phyloP scores from a whole-genome alignment of 345 rosid species.

The Dovyalis caffra region DNA sequence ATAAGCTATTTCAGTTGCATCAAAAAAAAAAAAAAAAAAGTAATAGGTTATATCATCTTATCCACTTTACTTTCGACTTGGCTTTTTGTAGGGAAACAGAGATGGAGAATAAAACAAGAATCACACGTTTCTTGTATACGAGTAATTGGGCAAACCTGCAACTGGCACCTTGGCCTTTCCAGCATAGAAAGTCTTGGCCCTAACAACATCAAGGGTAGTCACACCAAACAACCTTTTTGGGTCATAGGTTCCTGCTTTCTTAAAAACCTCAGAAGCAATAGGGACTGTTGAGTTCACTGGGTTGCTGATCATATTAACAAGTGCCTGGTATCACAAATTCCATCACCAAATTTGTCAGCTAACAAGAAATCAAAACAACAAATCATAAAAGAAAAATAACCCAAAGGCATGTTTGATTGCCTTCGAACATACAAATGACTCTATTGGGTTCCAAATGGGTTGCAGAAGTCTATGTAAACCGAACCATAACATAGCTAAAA shows the following conservation, averaged over 20 bases:
- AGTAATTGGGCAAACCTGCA: constrained; percentile 45
- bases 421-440: not conserved
- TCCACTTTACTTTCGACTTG: not conserved
- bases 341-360: not conserved
- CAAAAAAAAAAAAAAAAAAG: not conserved
- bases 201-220: constrained; percentile 80
- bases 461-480: not conserved
- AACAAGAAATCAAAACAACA: not conserved
- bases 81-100: not conserved
- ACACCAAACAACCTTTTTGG: constrained; percentile 72
- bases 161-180: constrained; percentile 61
- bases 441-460: not conserved
- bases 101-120: not conserved
- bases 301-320: constrained; percentile 79
- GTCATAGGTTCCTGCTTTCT: constrained; percentile 71
- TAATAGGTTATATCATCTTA: not conserved
- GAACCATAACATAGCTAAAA: not conserved
- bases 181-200: constrained; percentile 85
- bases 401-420: not conserved
- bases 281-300: constrained; percentile 84
- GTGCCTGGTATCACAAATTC: constrained; percentile 39
- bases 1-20: not conserved
- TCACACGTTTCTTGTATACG: not conserved
- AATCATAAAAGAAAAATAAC: not conserved
- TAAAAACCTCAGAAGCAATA: constrained; percentile 73